These are phyloP conservation scores for Cytospora leucostoma DNA, from an alignment of 2,329 filamentous ascomycete species.

Conservation along the genomic window DNA sequence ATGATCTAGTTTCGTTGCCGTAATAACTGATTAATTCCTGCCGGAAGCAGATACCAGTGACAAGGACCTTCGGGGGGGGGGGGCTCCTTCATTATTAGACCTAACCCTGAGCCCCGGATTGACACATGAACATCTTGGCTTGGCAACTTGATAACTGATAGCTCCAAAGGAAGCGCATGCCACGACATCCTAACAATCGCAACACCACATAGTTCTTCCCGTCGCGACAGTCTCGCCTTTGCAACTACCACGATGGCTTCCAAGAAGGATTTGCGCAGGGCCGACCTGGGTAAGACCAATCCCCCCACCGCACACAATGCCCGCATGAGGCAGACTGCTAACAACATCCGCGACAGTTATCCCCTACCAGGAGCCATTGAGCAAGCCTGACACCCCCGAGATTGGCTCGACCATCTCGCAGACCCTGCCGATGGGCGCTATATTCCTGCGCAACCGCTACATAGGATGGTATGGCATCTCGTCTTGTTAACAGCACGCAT, in stretches of 20 bases:
- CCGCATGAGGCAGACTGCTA: slow-evolving; percentile 4
- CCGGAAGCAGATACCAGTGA: neutral
- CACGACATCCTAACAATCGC: neutral
- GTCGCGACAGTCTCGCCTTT: neutral
- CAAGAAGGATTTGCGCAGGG: slow-evolving; percentile 45
- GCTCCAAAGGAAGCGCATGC: neutral
- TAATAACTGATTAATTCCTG: neutral
- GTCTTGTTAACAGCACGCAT: neutral
- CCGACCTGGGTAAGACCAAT: slow-evolving; percentile 45
- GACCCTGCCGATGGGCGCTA: slow-evolving; percentile 92
- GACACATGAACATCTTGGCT: neutral
- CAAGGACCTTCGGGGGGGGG: too few relatives aligned
- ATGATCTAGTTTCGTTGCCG: too few relatives aligned
- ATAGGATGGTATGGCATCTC: slow-evolving; percentile 59
- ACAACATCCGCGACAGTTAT: slow-evolving; percentile 62
- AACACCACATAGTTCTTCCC: neutral
- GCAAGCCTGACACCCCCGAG: slow-evolving; percentile 65
- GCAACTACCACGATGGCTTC: slow-evolving; percentile 39
- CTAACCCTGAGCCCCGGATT: neutral
- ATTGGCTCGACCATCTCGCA: slow-evolving; percentile 71
- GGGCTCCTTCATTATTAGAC: neutral
- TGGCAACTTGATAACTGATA: neutral
- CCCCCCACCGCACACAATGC: neutral
- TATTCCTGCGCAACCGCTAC: slow-evolving; percentile 89
- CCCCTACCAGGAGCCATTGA: slow-evolving; percentile 77